Evolutionary conservation across 2,329 filamentous ascomycete species (phyloP).

Genomic region (Hypoxylon sp.): DNA sequence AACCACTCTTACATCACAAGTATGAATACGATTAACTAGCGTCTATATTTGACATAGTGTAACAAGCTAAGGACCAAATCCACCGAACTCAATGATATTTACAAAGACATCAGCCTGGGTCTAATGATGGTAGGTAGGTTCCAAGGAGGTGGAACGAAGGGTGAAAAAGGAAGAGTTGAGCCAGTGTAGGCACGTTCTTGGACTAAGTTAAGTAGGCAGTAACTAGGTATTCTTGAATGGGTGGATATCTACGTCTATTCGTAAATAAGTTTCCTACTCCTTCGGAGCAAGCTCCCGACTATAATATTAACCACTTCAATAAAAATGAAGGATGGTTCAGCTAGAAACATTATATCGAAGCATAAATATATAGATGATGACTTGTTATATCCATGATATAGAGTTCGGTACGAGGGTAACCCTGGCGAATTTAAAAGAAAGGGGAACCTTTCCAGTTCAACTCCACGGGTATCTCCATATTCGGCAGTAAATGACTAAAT

Average conservation of each 20-base stretch:
- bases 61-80: constrained; percentile 11
- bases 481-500: neutral
- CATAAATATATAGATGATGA: neutral
- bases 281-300: neutral
- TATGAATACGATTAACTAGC: constrained; percentile 5
- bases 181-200: neutral
- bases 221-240: neutral
- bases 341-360: neutral
- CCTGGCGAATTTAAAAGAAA: neutral
- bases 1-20: constrained; percentile 13
- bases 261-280: neutral
- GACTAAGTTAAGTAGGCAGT: neutral
- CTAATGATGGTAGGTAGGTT: neutral
- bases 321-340: neutral
- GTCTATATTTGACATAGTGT: constrained; percentile 31
- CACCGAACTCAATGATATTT: neutral
- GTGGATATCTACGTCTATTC: neutral
- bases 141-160: constrained; percentile 23
- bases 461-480: neutral
- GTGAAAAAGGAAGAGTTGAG: constrained; percentile 15
- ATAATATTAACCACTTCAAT: neutral
- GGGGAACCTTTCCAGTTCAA: neutral
- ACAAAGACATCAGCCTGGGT: neutral
- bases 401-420: neutral
- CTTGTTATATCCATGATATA: neutral